phyloP scores from a whole-genome alignment of 2,329 filamentous ascomycete genomes.

The Metarhizium guizhouense region DNA sequence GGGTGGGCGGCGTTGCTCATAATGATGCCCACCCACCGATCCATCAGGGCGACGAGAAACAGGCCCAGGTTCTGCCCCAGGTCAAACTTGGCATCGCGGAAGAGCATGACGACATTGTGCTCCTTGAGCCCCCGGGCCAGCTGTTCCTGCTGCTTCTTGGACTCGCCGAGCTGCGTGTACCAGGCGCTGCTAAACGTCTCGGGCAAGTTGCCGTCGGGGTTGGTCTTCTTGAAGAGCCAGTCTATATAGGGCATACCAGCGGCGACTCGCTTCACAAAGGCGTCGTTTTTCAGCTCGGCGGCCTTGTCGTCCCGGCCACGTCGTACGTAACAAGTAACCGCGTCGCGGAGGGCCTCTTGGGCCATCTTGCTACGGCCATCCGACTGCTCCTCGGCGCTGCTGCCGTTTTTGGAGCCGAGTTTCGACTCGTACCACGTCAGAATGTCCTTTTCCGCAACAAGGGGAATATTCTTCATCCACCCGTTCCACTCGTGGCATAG shows the following conservation, averaged over 20 bases:
- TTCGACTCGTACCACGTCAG: slow-evolving; percentile 37
- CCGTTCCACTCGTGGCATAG: slow-evolving; percentile 49
- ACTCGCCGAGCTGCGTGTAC: slow-evolving; percentile 25
- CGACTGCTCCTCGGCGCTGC: slow-evolving; percentile 9
- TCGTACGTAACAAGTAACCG: neutral
- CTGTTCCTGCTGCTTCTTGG: slow-evolving; percentile 24
- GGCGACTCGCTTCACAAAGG: slow-evolving; percentile 13
- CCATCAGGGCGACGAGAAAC: slow-evolving; percentile 29
- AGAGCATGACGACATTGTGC: slow-evolving; percentile 28
- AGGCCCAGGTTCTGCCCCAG: slow-evolving; percentile 27
- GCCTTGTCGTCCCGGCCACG: neutral
- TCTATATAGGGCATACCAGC: slow-evolving; percentile 23
- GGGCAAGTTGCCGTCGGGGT: slow-evolving; percentile 15
- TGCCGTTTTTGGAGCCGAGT: slow-evolving; percentile 7
- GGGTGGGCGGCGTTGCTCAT: slow-evolving; percentile 21
- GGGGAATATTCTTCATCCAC: slow-evolving; percentile 43
- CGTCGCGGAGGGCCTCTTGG: slow-evolving; percentile 18
- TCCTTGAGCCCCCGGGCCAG: slow-evolving; percentile 27
- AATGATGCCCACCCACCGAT: slow-evolving; percentile 27
- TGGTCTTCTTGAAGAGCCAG: slow-evolving; percentile 27
- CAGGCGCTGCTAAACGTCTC: slow-evolving; percentile 24
- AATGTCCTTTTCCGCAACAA: slow-evolving; percentile 39
- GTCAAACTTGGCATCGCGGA: slow-evolving; percentile 25
- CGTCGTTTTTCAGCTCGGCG: neutral
- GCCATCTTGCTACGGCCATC: slow-evolving; percentile 8